Percentiles rank a stretch among this genome's conserved stretches.
Conservation (phyloP, 441 rosid species). For the Euphorbia celastroides region DNA sequence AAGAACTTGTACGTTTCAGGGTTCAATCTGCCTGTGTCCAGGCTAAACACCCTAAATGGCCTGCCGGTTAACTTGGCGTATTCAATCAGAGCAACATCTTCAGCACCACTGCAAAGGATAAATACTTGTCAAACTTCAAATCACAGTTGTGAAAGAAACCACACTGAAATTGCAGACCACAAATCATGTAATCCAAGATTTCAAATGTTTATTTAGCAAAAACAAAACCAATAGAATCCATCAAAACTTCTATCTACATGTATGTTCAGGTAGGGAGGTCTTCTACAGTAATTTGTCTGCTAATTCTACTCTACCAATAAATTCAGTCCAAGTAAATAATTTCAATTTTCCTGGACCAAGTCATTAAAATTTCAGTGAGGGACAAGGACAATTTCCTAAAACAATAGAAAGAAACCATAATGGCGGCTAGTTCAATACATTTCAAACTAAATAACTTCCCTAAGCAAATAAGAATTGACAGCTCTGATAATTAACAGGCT, state of each 20-base stretch:
- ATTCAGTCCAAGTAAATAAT: not conserved
- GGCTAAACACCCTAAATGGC: conserved; percentile 83
- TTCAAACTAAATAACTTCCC: not conserved
- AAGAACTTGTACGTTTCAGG: conserved; percentile 77
- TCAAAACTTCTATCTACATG: not conserved
- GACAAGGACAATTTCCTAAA: not conserved
- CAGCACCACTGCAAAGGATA: conserved; percentile 70
- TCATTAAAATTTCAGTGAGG: not conserved
- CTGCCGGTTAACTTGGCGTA: conserved; percentile 81
- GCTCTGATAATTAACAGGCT: not conserved
- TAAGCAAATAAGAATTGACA: not conserved
- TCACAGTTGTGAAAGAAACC: not conserved
- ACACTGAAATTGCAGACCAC: not conserved
- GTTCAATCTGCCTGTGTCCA: conserved; percentile 92
- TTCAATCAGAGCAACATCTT: conserved; percentile 87
- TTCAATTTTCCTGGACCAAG: not conserved
- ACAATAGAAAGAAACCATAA: conserved; percentile 4
- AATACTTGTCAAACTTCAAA: not conserved
- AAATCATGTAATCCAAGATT: too few relatives aligned
- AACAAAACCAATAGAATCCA: not conserved
- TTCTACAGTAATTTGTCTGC: not conserved
- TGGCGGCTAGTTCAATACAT: not conserved
- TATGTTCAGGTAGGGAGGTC: not conserved
- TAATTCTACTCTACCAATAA: not conserved
- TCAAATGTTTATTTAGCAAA: too few relatives aligned